Conservation (phyloP, 2,329 filamentous ascomycete genomes). For the Neofusicoccum ribis region DNA sequence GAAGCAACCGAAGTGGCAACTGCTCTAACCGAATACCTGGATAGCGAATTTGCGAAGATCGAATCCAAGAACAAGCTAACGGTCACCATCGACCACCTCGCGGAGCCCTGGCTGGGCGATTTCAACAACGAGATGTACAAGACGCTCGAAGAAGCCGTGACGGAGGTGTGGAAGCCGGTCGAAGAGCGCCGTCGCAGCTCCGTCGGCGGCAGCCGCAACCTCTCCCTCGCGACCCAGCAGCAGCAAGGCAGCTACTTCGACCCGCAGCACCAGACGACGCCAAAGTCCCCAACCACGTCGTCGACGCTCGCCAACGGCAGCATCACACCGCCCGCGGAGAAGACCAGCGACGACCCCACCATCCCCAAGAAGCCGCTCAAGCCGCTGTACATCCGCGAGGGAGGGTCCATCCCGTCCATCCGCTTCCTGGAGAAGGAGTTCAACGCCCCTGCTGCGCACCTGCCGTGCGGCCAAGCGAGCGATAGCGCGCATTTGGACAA, state of each 20-base stretch:
- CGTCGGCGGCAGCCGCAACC: constrained; percentile 15
- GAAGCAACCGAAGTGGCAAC: constrained; percentile 75
- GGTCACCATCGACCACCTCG: constrained; percentile 86
- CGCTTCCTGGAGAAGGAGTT: constrained; percentile 95
- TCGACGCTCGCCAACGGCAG: constrained; percentile 52
- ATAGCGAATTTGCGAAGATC: constrained; percentile 69
- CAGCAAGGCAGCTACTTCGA: constrained; percentile 1
- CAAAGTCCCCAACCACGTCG: constrained; percentile 52
- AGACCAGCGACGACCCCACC: constrained; percentile 9
- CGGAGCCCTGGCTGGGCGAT: constrained; percentile 94
- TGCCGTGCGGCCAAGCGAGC: constrained; percentile 92
- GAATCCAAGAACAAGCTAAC: constrained; percentile 78
- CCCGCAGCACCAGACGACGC: neutral
- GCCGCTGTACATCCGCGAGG: constrained; percentile 92
- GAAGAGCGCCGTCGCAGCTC: constrained; percentile 33
- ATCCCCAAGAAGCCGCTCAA: constrained; percentile 43
- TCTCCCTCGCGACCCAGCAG: neutral
- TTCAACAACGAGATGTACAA: constrained; percentile 88
- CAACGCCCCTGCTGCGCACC: constrained; percentile 81
- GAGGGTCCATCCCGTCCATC: constrained; percentile 92
- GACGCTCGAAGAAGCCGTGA: constrained; percentile 81
- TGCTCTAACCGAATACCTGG: constrained; percentile 66
- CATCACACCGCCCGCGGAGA: constrained; percentile 30
- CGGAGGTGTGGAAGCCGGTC: constrained; percentile 75
- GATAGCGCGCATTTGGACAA: constrained; percentile 95